Evolutionary conservation across 2,329 filamentous ascomycete genomes (phyloP), one percentile per base, ranked within the genome.

Genomic region (Claviceps humidiphila): DNA sequence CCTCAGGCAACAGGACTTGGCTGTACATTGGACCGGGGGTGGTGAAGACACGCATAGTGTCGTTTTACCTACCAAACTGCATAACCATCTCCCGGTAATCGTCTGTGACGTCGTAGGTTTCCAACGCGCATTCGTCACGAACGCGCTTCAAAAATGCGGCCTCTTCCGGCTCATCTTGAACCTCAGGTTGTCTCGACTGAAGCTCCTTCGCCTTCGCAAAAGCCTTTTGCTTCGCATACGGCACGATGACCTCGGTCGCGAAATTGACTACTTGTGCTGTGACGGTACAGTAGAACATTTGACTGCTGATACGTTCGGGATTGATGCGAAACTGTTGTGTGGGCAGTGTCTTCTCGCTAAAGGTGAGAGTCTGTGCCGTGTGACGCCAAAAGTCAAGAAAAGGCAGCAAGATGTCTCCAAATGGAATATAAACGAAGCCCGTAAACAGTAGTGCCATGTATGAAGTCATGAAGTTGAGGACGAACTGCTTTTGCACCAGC

Each of bases 61-160:
- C 13, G 30, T 11, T 34, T 11, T 22, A 63, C 71, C 61, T 66
- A 77, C 78, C 80, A 59, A 82, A 85, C 61, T 93, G 88, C 55
- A 95, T 81, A 30, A 89, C 81, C 89, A 95, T 95, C 70, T 98
- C 93, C 40, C 93, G 79, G 56, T 96, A 87, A 64, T 98, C 93
- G 17, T 80, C 78, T 0, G 89, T 88, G 1, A 97, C 91, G 64
- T 97, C 87, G 69, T 98, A 98, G 17, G 81, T 74, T 41, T 83
- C 85, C 0, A 96, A 77, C 56, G 87, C 81, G 1, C 88, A 85
- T 67, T 98, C 89, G 57, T 85, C 77, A 38, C 91, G 84, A 3
- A 96, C 87, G 37, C 89, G 80, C 6, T 80, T 72, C 24, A 98
- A 74, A 66, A 98, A 97, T 1, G 78, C 77, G 5, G 80, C 78